A percentile compares a stretch with the other conserved stretches of the same genome.
Conservation (phyloP, 2,329 filamentous ascomycete species). For the Aspergillus chevalieri region DNA sequence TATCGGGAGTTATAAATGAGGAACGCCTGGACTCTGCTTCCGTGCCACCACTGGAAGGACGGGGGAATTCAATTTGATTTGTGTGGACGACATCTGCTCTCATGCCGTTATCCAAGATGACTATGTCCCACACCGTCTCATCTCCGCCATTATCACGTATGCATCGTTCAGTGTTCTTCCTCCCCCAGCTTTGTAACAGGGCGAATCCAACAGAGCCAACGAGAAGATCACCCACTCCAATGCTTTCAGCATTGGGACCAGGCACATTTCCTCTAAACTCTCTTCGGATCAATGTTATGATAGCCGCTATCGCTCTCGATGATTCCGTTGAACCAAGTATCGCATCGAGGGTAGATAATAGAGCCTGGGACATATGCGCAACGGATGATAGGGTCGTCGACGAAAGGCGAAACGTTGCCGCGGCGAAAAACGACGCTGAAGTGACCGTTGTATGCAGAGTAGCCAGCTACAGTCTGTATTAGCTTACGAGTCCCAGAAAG, state of each 20-base stretch:
- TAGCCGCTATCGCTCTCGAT: slow-evolving; percentile 43
- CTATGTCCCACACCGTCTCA: slow-evolving; percentile 43
- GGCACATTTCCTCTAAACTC: slow-evolving; percentile 37
- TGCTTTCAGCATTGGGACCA: slow-evolving; percentile 27
- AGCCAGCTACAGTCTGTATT: slow-evolving; percentile 30
- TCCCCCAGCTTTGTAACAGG: slow-evolving; percentile 42
- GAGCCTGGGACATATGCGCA: slow-evolving; percentile 38
- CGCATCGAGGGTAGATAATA: slow-evolving; percentile 41
- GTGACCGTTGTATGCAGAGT: slow-evolving; percentile 41
- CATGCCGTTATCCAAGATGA: slow-evolving; percentile 42
- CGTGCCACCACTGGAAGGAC: slow-evolving; percentile 39
- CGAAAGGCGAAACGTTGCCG: slow-evolving; percentile 42
- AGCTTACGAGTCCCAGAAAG: slow-evolving; percentile 2
- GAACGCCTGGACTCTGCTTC: slow-evolving; percentile 46
- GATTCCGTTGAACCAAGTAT: slow-evolving; percentile 45
- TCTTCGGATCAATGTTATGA: slow-evolving; percentile 41
- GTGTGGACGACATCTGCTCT: slow-evolving; percentile 44
- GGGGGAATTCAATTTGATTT: slow-evolving; percentile 26
- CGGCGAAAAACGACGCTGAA: slow-evolving; percentile 43
- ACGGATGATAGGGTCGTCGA: slow-evolving; percentile 39
- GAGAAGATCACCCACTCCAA: slow-evolving; percentile 40
- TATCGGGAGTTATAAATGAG: slow-evolving; percentile 41
- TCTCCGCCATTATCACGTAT: slow-evolving; percentile 37
- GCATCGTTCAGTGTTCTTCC: slow-evolving; percentile 37
- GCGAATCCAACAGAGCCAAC: slow-evolving; percentile 41